A percentile compares a stretch with the other conserved stretches of the same genome.
phyloP scores from a whole-genome alignment of 1,284 basidiomycete species.

The Meripilus lineatus region DNA sequence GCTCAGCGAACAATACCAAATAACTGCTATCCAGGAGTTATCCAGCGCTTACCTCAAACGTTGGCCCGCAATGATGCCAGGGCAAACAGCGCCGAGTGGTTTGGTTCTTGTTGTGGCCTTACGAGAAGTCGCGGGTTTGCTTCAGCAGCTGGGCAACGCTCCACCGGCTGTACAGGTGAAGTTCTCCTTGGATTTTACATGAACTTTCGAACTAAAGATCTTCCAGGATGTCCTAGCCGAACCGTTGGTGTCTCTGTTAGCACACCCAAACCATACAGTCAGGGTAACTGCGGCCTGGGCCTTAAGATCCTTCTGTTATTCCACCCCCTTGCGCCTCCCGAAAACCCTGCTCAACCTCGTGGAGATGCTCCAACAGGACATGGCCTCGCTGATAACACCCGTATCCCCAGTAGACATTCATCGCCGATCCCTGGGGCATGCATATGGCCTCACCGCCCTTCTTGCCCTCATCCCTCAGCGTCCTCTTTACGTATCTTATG shows the following conservation, averaged over 20 bases:
- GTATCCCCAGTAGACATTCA: slow-evolving; percentile 72
- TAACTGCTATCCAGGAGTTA: slow-evolving; percentile 85
- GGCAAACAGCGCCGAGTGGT: slow-evolving; percentile 69
- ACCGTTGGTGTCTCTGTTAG: slow-evolving; percentile 79
- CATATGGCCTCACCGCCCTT: slow-evolving; percentile 85
- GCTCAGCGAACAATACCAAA: slow-evolving; percentile 91
- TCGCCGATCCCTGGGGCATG: slow-evolving; percentile 77
- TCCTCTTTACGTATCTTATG: slow-evolving; percentile 93
- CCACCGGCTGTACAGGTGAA: slow-evolving; percentile 80
- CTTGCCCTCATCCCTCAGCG: slow-evolving; percentile 83
- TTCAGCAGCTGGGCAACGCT: slow-evolving; percentile 90
- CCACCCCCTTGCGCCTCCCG: slow-evolving; percentile 81
- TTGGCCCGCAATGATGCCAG: slow-evolving; percentile 92
- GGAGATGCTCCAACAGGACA: slow-evolving; percentile 81
- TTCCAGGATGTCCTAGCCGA: slow-evolving; percentile 79
- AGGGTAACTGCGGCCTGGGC: slow-evolving; percentile 86
- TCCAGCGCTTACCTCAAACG: slow-evolving; percentile 78
- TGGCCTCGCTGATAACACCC: slow-evolving; percentile 63
- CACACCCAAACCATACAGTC: slow-evolving; percentile 85
- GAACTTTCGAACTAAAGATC: slow-evolving; percentile 1
- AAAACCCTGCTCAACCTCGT: slow-evolving; percentile 72
- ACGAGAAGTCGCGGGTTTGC: slow-evolving; percentile 79
- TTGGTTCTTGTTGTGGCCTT: slow-evolving; percentile 74
- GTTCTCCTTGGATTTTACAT: not conserved
- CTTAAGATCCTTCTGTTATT: slow-evolving; percentile 85